Percentiles rank a stretch among this genome's conserved stretches.
Evolutionary conservation across 345 rosid genomes (phyloP).

Genomic region (Eucalyptus sp.): DNA sequence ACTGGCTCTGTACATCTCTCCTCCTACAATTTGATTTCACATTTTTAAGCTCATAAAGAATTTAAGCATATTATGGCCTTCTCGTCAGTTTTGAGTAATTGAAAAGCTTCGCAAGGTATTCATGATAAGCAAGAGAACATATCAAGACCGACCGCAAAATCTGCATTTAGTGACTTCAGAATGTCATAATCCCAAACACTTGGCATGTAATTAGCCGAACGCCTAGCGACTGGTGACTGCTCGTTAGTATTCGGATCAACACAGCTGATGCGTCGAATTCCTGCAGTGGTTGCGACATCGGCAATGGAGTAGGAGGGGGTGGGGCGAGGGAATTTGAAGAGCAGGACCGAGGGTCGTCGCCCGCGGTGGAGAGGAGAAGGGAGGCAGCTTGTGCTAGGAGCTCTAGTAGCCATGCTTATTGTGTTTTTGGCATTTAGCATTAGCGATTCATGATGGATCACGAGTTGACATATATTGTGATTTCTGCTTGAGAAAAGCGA

Average conservation of each 20-base stretch:
- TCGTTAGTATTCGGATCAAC: background rate
- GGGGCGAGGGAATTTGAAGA: background rate
- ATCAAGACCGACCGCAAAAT: background rate
- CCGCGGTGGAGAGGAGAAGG: background rate
- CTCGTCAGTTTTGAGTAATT: background rate
- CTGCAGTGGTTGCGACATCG: background rate
- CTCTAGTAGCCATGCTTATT: background rate
- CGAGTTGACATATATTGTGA: background rate
- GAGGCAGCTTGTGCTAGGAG: background rate
- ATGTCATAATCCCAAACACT: background rate
- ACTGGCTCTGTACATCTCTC: background rate
- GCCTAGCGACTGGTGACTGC: background rate
- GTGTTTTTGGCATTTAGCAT: background rate
- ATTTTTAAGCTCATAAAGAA: background rate
- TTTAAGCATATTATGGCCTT: background rate
- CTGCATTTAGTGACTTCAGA: rapidly evolving
- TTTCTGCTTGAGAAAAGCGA: background rate
- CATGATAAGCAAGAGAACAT: background rate
- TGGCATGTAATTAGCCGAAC: constrained; percentile 2
- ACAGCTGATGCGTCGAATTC: background rate
- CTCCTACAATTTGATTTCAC: background rate
- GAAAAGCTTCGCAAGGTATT: background rate
- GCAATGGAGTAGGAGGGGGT: background rate
- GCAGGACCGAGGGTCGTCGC: background rate
- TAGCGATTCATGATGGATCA: background rate